Conservation (phyloP, 805 yeast genomes). For the Sugiyamaella qingdaonensis region DNA sequence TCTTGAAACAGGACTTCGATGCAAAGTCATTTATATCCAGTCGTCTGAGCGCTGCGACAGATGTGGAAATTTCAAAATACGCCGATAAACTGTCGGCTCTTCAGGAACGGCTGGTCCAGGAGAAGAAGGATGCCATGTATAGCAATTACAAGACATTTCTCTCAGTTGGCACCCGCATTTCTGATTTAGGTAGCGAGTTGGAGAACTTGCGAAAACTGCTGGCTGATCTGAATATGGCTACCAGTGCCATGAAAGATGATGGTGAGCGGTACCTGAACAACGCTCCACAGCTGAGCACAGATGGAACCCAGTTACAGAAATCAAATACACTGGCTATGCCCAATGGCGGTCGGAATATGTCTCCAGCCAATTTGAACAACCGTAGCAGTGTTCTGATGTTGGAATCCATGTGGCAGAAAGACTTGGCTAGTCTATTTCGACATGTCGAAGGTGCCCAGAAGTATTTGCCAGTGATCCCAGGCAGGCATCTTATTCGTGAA, state of each 20-base stretch:
- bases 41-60: slow-evolving; percentile 60
- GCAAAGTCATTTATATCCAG: slow-evolving; percentile 46
- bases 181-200: slow-evolving; percentile 60
- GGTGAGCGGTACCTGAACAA: slow-evolving; percentile 44
- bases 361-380: slow-evolving; percentile 20
- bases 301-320: not conserved
- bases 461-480: slow-evolving; percentile 66
- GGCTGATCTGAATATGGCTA: slow-evolving; percentile 54
- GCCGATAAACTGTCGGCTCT: slow-evolving; percentile 50
- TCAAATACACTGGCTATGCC: not conserved
- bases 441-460: slow-evolving; percentile 92
- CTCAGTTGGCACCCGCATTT: slow-evolving; percentile 45
- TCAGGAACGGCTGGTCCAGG: slow-evolving; percentile 43
- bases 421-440: slow-evolving; percentile 62
- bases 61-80: slow-evolving; percentile 67
- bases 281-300: not conserved
- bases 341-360: not conserved
- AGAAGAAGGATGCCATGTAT: slow-evolving; percentile 27
- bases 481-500: slow-evolving; percentile 74
- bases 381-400: slow-evolving; percentile 70
- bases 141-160: slow-evolving; percentile 32
- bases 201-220: slow-evolving; percentile 57
- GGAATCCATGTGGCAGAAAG: slow-evolving; percentile 77
- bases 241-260: slow-evolving; percentile 54
- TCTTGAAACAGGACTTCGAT: slow-evolving; percentile 35